Evolutionary conservation across 73 alveolate species (phyloP), one percentile per base, ranked within the genome.

Genomic region (Urostyla sp.): DNA sequence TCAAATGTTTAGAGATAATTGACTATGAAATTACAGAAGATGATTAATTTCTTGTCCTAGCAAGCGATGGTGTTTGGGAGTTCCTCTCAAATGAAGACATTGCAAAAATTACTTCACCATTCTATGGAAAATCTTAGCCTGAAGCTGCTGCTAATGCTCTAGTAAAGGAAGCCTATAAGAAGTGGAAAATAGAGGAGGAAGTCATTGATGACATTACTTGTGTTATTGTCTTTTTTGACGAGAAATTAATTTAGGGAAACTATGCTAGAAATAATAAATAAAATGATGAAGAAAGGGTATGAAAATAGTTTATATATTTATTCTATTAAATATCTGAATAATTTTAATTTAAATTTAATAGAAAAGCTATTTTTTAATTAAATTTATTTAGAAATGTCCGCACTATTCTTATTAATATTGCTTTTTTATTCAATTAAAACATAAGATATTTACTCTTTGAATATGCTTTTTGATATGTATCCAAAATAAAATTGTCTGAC

Each of bases 31-130:
- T 72, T 26, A 21, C 24, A 3, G 59, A 31, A n/a, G 95, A 94
- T 43, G 96, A 94, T 87, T 52, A 91, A 57, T 94, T 88, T 69
- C 72, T 94, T 55, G 81, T 94, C 38, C 61, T 94, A 52, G 98
- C 97, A 15, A 84, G 95, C 69, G 98, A 91, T 85, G 98, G 98
- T 40, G 88, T 94, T 36, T 94, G 97, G 96, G 98, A 94, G 75
- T 94, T 94, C 85, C 87, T 94, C 75, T 69, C 95, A 13, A 94
- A 94, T 74, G 94, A 91, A 55, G 98, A 94, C 57, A 92, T 92
- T 36, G 95, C 94, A 10, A 58, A 76, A 38, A 52, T 91, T 32
- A 84, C 90, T 46, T 52, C 72, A 31, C 97, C 94, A 35, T 94
- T 49, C 72, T 89, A 79, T 84, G 20, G 44, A 31, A 88, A 88